These are phyloP conservation scores for Saprolegnia diclina DNA, from an alignment of 352 stramenopile genomes.

Conservation along the genomic window DNA sequence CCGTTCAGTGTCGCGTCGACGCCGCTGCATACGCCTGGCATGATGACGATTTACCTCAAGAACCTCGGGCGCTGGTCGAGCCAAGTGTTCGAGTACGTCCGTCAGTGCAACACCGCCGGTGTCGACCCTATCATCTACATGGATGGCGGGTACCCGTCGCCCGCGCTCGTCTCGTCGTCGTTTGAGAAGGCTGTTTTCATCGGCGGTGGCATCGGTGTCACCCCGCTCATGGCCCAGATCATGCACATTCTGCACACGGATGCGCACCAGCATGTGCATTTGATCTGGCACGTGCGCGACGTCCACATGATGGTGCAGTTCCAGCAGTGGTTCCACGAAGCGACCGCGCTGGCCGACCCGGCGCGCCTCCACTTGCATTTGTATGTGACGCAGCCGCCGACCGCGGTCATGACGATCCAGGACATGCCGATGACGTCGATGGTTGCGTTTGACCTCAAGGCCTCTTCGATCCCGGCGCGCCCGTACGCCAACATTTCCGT, in stretches of 20 bases:
- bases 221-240: conserved; percentile 74
- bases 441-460: background rate
- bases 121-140: conserved; percentile 47
- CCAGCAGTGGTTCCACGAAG: conserved; percentile 67
- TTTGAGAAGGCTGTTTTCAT: conserved; percentile 64
- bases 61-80: conserved; percentile 71
- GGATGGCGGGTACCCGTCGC: conserved; percentile 76
- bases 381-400: conserved; percentile 29
- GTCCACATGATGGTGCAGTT: conserved; percentile 75
- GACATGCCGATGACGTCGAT: background rate
- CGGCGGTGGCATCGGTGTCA: conserved; percentile 61
- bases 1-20: conserved; percentile 84
- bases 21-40: conserved; percentile 78
- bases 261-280: conserved; percentile 69
- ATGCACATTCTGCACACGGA: conserved; percentile 69
- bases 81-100: conserved; percentile 44
- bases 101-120: background rate
- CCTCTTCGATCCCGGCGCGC: conserved; percentile 9
- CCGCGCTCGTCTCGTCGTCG: conserved; percentile 77
- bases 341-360: conserved; percentile 59
- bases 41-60: conserved; percentile 80
- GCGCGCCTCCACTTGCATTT: conserved; percentile 60
- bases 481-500: conserved; percentile 11
- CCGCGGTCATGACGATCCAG: background rate
- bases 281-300: conserved; percentile 73